phyloP scores from a whole-genome alignment of 306 rosid genomes.

The Quercus mongolica region DNA sequence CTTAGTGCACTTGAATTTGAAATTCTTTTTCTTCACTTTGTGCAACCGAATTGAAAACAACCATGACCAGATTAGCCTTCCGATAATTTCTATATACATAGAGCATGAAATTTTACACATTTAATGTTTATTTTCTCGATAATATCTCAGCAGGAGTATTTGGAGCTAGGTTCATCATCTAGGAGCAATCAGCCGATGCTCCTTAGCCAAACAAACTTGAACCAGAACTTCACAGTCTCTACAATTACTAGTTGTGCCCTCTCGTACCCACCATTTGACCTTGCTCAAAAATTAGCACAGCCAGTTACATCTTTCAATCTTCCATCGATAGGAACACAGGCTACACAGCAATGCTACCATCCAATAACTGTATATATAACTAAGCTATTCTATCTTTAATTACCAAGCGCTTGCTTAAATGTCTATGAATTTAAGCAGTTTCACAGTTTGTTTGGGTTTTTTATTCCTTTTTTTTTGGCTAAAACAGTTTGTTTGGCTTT shows the following conservation, averaged over 20 bases:
- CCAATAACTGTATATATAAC: not conserved
- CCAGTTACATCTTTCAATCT: not conserved
- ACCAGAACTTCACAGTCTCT: not conserved
- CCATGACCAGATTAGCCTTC: too few species aligned
- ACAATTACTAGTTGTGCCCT: not conserved
- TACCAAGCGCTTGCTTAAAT: not conserved
- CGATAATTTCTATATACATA: not conserved
- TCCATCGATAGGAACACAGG: not conserved
- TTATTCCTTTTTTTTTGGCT: too few species aligned
- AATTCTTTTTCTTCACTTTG: not conserved
- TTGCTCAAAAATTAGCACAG: not conserved
- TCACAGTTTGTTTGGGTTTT: too few species aligned
- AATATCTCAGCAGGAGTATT: not conserved
- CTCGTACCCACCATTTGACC: not conserved
- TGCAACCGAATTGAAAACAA: not conserved
- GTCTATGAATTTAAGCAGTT: too few species aligned
- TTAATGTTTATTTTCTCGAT: not conserved
- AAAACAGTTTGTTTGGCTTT: too few species aligned
- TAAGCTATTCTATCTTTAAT: not conserved
- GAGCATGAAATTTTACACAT: not conserved
- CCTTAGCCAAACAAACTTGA: not conserved
- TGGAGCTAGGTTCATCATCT: slow-evolving; percentile 8
- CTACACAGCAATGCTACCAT: not conserved
- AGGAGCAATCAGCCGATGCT: not conserved
- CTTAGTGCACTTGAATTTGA: not conserved